Percentiles rank a stretch among this genome's conserved stretches.
phyloP scores from a whole-genome alignment of 2,329 filamentous ascomycete species.

The Intubia oerlemansii region DNA sequence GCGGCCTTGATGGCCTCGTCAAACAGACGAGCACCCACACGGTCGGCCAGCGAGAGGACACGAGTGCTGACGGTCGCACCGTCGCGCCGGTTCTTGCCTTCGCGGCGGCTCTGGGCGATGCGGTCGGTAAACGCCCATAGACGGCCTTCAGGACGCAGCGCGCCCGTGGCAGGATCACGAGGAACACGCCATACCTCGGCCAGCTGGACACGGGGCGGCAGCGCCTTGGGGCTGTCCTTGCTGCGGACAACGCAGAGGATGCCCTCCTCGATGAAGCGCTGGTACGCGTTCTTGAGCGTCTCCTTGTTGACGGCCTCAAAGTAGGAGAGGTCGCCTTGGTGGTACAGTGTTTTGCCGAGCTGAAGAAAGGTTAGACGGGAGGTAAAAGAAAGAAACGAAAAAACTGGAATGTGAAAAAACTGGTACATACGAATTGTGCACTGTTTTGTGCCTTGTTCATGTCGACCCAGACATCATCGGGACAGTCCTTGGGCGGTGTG shows the following conservation, averaged over 20 bases:
- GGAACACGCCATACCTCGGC: constrained; percentile 53
- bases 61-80: constrained; percentile 70
- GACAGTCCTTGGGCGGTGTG: constrained; percentile 40
- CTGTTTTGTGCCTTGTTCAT: constrained; percentile 57
- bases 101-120: constrained; percentile 62
- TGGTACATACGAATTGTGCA: constrained; percentile 47
- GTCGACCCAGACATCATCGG: constrained; percentile 59
- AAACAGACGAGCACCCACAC: constrained; percentile 50
- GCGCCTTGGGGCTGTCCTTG: constrained; percentile 39
- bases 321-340: constrained; percentile 91
- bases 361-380: constrained; percentile 15
- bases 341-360: constrained; percentile 90
- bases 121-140: constrained; percentile 85
- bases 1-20: constrained; percentile 25
- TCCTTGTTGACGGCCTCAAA: constrained; percentile 98
- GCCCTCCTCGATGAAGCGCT: constrained; percentile 73
- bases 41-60: constrained; percentile 57
- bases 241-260: constrained; percentile 58
- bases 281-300: constrained; percentile 82
- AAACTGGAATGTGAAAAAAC: not conserved
- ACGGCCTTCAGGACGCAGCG: constrained; percentile 46
- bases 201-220: constrained; percentile 41
- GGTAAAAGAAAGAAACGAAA: not conserved
- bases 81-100: constrained; percentile 93
- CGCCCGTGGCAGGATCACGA: constrained; percentile 38